Conservation (phyloP, 139 green algal genomes). For the Ulvella scutata region DNA sequence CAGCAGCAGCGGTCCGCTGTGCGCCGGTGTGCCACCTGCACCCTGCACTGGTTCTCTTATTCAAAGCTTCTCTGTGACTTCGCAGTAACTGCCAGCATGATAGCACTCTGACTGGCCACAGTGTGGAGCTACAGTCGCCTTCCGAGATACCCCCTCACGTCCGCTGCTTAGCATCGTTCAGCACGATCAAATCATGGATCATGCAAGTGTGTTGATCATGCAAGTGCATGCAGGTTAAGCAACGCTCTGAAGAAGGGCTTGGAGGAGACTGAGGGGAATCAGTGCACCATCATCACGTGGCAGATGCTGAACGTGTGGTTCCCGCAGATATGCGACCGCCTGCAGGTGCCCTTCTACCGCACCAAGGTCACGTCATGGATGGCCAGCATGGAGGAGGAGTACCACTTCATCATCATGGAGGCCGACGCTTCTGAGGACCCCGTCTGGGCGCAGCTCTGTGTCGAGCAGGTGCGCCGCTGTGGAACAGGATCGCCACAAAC, state of each 20-base stretch:
- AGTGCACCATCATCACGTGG: constrained; percentile 35
- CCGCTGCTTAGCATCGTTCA: no score
- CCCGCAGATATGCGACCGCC: constrained; percentile 9
- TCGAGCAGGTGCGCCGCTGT: constrained; percentile 26
- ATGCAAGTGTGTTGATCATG: no score
- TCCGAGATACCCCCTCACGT: no score
- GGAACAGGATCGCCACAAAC: no score
- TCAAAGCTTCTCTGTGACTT: no score
- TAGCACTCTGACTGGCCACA: no score
- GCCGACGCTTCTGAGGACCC: constrained; percentile 21
- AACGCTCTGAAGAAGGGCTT: constrained; percentile 26
- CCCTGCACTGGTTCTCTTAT: no score
- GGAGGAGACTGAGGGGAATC: constrained; percentile 26
- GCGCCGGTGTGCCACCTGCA: not conserved
- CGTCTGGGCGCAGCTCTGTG: constrained; percentile 47
- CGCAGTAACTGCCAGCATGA: no score
- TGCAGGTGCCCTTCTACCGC: constrained; percentile 43
- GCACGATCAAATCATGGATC: no score
- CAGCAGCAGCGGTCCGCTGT: not conserved
- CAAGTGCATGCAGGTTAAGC: constrained; percentile 20
- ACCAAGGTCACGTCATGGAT: constrained; percentile 65
- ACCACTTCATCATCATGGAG: constrained; percentile 62
- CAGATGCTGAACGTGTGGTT: constrained; percentile 38
- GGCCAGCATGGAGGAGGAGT: constrained; percentile 55
- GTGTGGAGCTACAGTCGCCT: no score